phyloP scores from a whole-genome alignment of 106 monocot species.

The Dendrobium nobile region DNA sequence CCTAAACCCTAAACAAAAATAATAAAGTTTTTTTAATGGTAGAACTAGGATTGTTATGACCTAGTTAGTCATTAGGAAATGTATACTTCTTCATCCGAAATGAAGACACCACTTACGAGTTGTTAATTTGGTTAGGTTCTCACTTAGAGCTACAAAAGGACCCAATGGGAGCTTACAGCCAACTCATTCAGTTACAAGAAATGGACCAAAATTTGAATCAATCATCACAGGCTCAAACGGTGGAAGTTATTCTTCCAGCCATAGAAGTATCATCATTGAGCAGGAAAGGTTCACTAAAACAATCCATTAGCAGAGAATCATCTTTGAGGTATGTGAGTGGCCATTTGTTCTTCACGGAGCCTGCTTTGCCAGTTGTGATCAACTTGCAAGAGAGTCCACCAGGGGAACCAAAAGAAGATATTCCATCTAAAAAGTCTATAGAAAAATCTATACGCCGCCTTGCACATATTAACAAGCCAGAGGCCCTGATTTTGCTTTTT shows the following conservation, averaged over 20 bases:
- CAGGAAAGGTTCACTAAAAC: slow-evolving; percentile 21
- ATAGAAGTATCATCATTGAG: slow-evolving; percentile 5
- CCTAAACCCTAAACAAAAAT: not conserved
- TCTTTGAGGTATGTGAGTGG: slow-evolving; percentile 15
- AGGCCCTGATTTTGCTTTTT: slow-evolving; percentile 33
- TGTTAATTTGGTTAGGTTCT: slow-evolving; percentile 25
- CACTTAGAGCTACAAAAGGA: slow-evolving; percentile 39
- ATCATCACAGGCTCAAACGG: not conserved
- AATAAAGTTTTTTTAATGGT: not conserved
- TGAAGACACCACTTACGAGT: not conserved
- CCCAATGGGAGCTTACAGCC: slow-evolving; percentile 44
- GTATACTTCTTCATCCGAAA: not conserved
- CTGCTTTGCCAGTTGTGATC: slow-evolving; percentile 18
- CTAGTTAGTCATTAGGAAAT: too few species aligned
- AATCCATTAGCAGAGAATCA: slow-evolving; percentile 26
- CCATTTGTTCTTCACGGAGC: not conserved
- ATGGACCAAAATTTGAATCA: slow-evolving; percentile 16
- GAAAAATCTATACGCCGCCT: slow-evolving; percentile 41
- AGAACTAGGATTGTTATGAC: not conserved
- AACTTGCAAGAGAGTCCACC: slow-evolving; percentile 20
- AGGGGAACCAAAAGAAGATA: not conserved
- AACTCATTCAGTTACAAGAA: slow-evolving; percentile 46
- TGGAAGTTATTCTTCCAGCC: slow-evolving; percentile 8
- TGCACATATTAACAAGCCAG: slow-evolving; percentile 55
- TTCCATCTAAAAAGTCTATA: not conserved